Conservation (phyloP, 805 yeast genomes). For the Candida oleophila region DNA sequence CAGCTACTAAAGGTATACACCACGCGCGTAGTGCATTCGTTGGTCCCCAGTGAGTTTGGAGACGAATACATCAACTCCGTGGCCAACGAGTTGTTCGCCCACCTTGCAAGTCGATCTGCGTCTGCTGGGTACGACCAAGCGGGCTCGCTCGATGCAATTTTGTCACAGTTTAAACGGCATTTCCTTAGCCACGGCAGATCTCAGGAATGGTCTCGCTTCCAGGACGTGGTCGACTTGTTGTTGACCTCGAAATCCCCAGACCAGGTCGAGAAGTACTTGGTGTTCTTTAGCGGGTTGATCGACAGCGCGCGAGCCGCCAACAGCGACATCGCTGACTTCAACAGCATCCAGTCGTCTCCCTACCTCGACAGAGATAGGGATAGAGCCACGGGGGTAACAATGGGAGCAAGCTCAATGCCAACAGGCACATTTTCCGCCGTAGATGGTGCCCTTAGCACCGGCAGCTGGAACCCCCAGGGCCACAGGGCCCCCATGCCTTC, state of each 20-base stretch:
- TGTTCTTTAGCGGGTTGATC: constrained; percentile 24
- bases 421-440: constrained; percentile 6
- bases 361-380: not conserved
- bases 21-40: constrained; percentile 32
- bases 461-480: not conserved
- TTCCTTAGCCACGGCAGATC: constrained; percentile 25
- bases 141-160: constrained; percentile 14
- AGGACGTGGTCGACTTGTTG: constrained; percentile 27
- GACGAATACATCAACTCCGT: constrained; percentile 31
- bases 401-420: not conserved
- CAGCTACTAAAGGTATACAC: constrained; percentile 34
- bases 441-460: not conserved
- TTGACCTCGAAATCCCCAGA: constrained; percentile 24
- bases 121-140: constrained; percentile 8
- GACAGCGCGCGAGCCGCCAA: constrained; percentile 4
- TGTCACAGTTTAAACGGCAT: constrained; percentile 19
- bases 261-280: constrained; percentile 35
- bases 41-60: constrained; percentile 39
- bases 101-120: not conserved
- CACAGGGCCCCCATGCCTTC: not conserved
- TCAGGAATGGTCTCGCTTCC: constrained; percentile 35
- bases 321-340: constrained; percentile 2
- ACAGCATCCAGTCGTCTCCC: not conserved
- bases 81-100: constrained; percentile 25
- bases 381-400: constrained; percentile 2